A percentile compares a stretch with the other conserved stretches of the same genome.
phyloP scores from a whole-genome alignment of 148 eudicot species.

The Limonium bicolor region DNA sequence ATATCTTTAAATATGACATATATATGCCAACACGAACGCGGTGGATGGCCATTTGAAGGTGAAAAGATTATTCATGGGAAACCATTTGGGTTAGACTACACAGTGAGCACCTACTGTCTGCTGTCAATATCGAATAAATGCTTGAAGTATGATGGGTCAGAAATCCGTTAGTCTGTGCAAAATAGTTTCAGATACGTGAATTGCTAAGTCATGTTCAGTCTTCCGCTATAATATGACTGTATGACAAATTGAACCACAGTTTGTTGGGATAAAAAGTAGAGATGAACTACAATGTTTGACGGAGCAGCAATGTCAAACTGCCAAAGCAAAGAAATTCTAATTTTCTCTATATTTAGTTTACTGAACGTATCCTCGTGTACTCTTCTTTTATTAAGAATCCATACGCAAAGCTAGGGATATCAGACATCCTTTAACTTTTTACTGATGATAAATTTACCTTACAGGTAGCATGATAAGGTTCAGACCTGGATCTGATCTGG shows the following conservation, averaged over 20 bases:
- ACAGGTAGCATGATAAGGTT: conserved; percentile 91
- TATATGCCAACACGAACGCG: conserved; percentile 52
- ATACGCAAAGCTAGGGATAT: not conserved
- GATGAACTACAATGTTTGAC: not conserved
- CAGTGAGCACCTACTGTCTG: conserved; percentile 96
- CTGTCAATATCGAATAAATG: not conserved
- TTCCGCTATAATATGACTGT: no score
- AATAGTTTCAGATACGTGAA: not conserved
- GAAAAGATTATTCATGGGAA: conserved; percentile 94
- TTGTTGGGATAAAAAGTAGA: not conserved
- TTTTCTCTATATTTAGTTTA: not conserved
- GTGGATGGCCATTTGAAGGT: conserved; percentile 95
- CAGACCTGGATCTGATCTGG: conserved; percentile 60
- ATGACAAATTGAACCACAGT: no score
- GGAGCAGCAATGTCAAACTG: not conserved
- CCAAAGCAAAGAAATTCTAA: not conserved
- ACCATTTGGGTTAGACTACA: conserved; percentile 96
- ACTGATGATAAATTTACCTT: not conserved
- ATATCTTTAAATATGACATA: no score
- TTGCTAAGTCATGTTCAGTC: no score
- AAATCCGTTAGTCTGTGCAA: not conserved
- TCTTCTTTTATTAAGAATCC: not conserved
- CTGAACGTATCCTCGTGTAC: not conserved
- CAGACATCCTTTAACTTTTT: not conserved
- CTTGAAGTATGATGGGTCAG: not conserved